Evolutionary conservation across 192 early-diverging fungal species (phyloP).

Genomic region (Coemansia sp.): DNA sequence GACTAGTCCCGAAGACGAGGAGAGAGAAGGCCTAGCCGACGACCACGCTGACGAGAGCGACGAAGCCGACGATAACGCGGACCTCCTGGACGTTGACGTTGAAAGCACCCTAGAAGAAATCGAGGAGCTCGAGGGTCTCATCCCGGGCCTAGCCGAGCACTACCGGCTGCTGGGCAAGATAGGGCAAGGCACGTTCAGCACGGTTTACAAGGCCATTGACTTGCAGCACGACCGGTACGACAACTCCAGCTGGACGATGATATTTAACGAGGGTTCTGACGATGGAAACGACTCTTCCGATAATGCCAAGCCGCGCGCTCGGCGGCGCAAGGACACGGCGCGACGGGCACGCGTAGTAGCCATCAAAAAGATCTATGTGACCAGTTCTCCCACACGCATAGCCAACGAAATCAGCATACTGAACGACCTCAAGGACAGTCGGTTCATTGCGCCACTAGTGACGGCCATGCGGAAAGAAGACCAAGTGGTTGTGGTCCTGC

Average conservation of each 20-base stretch:
- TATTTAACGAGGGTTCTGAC: slow-evolving; percentile 13
- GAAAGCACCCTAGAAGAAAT: slow-evolving; percentile 60
- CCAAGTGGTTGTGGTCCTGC: slow-evolving; percentile 79
- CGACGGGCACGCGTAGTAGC: slow-evolving; percentile 61
- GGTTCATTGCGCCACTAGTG: slow-evolving; percentile 74
- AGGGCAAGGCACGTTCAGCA: slow-evolving; percentile 89
- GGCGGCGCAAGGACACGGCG: not conserved
- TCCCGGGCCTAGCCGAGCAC: slow-evolving; percentile 56
- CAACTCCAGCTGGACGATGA: slow-evolving; percentile 65
- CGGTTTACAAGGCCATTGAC: slow-evolving; percentile 89
- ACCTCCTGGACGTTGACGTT: slow-evolving; percentile 6
- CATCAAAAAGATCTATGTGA: slow-evolving; percentile 84
- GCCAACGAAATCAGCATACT: slow-evolving; percentile 81
- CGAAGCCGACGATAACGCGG: slow-evolving; percentile 14
- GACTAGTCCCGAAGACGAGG: not conserved
- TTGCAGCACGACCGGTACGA: slow-evolving; percentile 67
- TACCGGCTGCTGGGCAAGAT: slow-evolving; percentile 75
- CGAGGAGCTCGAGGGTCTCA: slow-evolving; percentile 57
- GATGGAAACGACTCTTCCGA: slow-evolving; percentile 1
- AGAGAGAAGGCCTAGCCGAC: not conserved
- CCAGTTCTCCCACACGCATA: slow-evolving; percentile 76
- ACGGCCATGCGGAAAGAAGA: slow-evolving; percentile 76
- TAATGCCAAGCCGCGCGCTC: not conserved
- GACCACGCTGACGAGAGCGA: slow-evolving; percentile 4
- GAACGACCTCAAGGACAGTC: slow-evolving; percentile 65